Evolutionary conservation across 495 filamentous ascomycete species (phyloP).

Genomic region (Eremomyces bilateralis): DNA sequence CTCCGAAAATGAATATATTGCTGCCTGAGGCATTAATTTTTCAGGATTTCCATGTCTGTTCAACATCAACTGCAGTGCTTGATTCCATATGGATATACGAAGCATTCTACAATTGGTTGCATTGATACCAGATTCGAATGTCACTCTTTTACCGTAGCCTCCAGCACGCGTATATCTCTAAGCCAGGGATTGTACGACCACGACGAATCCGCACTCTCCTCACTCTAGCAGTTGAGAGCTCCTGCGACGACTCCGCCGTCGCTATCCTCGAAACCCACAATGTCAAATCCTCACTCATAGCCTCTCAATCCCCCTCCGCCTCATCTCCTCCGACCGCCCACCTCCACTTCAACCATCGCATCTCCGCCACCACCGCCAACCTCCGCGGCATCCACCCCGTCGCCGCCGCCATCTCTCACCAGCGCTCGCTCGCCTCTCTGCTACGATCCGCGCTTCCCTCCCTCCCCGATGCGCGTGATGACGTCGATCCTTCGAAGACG

Average conservation of each 20-base stretch:
- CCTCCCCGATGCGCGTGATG: constrained; percentile 21
- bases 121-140: too few relatives aligned
- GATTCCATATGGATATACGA: too few relatives aligned
- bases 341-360: constrained; percentile 60
- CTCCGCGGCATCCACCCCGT: constrained; percentile 64
- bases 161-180: too few relatives aligned
- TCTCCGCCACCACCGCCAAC: constrained; percentile 51
- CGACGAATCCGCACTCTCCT: constrained; percentile 24
- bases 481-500: neutral
- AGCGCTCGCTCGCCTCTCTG: constrained; percentile 39
- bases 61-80: too few relatives aligned
- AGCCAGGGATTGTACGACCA: too few relatives aligned
- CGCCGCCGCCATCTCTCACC: constrained; percentile 49
- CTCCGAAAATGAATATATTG: too few relatives aligned
- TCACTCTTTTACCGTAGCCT: too few relatives aligned
- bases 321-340: constrained; percentile 11
- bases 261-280: constrained; percentile 44
- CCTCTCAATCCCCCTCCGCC: neutral
- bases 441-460: constrained; percentile 36
- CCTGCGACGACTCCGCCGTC: constrained; percentile 93
- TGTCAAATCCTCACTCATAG: constrained; percentile 1
- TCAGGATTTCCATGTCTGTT: too few relatives aligned
- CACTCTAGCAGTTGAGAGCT: constrained; percentile 82
- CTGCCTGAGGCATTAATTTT: too few relatives aligned
- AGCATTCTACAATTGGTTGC: too few relatives aligned